These are phyloP conservation scores for Phalaenopsis equestris DNA, from an alignment of 106 monocot species.

Conservation along the genomic window DNA sequence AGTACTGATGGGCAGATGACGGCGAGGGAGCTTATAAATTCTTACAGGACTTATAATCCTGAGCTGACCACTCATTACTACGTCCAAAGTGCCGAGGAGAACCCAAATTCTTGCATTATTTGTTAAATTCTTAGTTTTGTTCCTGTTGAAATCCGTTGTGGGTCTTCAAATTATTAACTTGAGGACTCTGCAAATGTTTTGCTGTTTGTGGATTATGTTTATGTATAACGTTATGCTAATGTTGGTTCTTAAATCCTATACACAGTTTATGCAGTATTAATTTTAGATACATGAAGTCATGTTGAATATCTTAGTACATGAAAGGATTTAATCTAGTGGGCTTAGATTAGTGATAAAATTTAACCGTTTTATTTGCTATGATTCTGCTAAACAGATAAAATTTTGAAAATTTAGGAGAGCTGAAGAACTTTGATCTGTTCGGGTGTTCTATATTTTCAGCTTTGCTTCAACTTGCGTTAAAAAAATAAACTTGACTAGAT, in stretches of 20 bases:
- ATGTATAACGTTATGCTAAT: not conserved
- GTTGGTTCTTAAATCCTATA: not conserved
- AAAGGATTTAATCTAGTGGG: too few species aligned
- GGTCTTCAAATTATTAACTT: not conserved
- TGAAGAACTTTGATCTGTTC: too few species aligned
- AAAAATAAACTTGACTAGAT: too few species aligned
- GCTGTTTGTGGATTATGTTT: not conserved
- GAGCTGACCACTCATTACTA: conserved; percentile 6
- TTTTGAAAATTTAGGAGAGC: too few species aligned
- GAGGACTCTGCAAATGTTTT: not conserved
- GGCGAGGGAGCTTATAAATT: not conserved
- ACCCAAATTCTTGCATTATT: conserved; percentile 10
- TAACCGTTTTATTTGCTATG: too few species aligned
- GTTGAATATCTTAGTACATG: too few species aligned
- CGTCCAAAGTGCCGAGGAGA: conserved; percentile 4
- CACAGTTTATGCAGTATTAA: too few species aligned
- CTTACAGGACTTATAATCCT: conserved; percentile 2
- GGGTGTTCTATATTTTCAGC: too few species aligned
- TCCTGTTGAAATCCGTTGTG: not conserved
- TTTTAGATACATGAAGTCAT: too few species aligned
- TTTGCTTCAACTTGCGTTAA: too few species aligned
- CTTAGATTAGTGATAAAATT: too few species aligned
- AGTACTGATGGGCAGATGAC: not conserved
- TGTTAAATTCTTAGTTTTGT: not conserved
- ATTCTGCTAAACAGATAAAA: too few species aligned